phyloP scores from a whole-genome alignment of 371 early-diverging fungal genomes.

The Saksenaea vasiformis region DNA sequence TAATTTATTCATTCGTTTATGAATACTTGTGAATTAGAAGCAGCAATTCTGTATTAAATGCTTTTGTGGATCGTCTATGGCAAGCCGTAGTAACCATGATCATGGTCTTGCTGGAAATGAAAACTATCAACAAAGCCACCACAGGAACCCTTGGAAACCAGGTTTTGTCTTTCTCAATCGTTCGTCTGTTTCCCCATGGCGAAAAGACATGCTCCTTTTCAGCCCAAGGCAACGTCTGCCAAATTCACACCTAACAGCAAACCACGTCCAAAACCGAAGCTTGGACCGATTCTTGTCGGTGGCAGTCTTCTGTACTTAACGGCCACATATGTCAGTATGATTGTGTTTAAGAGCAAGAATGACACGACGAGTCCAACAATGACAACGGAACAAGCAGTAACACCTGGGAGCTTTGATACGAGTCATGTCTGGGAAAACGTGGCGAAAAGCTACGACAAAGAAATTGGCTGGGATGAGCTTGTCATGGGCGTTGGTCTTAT shows the following conservation, averaged over 20 bases:
- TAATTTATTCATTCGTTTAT: background rate
- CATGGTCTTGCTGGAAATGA: background rate
- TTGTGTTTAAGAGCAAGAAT: slow-evolving; percentile 44
- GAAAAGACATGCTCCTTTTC: background rate
- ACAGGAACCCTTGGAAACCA: background rate
- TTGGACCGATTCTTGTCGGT: slow-evolving; percentile 44
- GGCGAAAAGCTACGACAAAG: slow-evolving; percentile 62
- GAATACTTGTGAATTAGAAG: background rate
- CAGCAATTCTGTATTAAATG: background rate
- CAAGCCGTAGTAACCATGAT: too few relatives aligned
- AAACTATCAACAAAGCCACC: background rate
- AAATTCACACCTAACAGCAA: background rate
- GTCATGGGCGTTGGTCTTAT: slow-evolving; percentile 64
- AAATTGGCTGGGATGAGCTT: slow-evolving; percentile 68
- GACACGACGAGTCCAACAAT: slow-evolving; percentile 23
- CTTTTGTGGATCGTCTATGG: too few relatives aligned
- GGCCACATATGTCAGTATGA: slow-evolving; percentile 51
- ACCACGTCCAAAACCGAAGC: slow-evolving; percentile 18
- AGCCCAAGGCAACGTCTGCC: background rate
- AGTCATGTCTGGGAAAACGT: slow-evolving; percentile 46
- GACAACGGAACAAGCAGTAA: slow-evolving; percentile 14
- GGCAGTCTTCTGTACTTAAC: slow-evolving; percentile 47
- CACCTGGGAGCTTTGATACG: slow-evolving; percentile 45
- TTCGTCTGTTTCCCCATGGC: background rate
- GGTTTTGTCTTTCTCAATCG: background rate